Evolutionary conservation across 345 rosid genomes (phyloP).

Genomic region (Camelina sativa): DNA sequence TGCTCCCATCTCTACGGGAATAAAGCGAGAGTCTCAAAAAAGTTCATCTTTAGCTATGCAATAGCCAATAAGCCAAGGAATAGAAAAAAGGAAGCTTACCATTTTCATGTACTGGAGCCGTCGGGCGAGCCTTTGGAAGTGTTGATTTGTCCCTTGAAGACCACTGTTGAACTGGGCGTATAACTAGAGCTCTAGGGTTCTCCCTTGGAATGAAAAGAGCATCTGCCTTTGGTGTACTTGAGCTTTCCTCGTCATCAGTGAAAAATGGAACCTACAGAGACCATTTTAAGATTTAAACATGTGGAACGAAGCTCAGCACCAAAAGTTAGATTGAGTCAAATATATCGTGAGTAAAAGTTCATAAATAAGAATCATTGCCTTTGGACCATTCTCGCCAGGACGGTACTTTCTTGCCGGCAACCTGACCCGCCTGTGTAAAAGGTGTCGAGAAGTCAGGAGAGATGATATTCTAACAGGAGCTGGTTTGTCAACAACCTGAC

Average conservation of each 20-base stretch:
- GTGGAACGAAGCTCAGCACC: conserved; percentile 7
- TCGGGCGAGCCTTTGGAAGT: conserved; percentile 50
- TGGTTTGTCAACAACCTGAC: conserved; percentile 88
- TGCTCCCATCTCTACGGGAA: conserved; percentile 18
- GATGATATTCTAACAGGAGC: conserved; percentile 86
- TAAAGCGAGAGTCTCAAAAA: conserved; percentile 13
- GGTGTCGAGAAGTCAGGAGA: conserved; percentile 82
- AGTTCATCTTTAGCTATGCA: conserved; percentile 4
- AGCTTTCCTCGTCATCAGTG: conserved; percentile 78
- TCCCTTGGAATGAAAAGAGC: conserved; percentile 94
- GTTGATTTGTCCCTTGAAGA: conserved; percentile 58
- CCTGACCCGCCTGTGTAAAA: conserved; percentile 75
- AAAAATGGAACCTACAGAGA: conserved; percentile 87
- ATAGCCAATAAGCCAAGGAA: background rate
- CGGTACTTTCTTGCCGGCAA: conserved; percentile 82
- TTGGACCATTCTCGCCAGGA: conserved; percentile 69
- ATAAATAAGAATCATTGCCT: conserved; percentile 53
- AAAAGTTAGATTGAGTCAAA: background rate
- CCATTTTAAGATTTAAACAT: conserved; percentile 28
- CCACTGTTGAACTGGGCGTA: conserved; percentile 62
- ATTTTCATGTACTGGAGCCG: conserved; percentile 48
- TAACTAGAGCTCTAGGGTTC: conserved; percentile 90
- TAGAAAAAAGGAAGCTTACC: conserved; percentile 48
- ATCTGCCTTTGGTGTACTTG: conserved; percentile 93
- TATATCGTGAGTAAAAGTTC: background rate